Evolutionary conservation across 345 rosid genomes (phyloP).

Genomic region (Arabidopsis arenosa): DNA sequence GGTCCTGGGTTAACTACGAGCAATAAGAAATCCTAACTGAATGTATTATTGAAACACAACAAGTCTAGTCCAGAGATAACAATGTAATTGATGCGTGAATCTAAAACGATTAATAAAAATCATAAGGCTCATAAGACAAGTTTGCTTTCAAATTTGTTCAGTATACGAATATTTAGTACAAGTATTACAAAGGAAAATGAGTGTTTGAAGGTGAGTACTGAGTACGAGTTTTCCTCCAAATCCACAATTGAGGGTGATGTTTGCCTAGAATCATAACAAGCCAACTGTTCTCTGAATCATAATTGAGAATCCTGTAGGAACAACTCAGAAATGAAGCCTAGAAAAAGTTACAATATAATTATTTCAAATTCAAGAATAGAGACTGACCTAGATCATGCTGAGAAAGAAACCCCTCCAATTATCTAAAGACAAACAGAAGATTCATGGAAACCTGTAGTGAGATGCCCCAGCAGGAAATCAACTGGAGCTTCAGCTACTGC

Average conservation of each 20-base stretch:
- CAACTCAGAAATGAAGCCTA: constrained; percentile 20
- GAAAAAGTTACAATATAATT: neutral
- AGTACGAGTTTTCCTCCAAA: neutral
- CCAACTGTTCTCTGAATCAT: constrained; percentile 35
- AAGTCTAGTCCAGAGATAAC: constrained; percentile 21
- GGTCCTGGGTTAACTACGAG: constrained; percentile 8
- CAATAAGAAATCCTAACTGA: constrained; percentile 16
- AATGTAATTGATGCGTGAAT: neutral
- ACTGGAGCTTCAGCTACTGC: constrained; percentile 20
- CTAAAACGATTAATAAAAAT: neutral
- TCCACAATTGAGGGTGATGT: constrained; percentile 17
- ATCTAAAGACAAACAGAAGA: constrained; percentile 25
- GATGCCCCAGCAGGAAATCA: constrained; percentile 27
- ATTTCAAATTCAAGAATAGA: constrained; percentile 16
- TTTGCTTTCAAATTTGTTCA: constrained; percentile 20
- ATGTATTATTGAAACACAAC: neutral
- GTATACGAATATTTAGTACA: constrained; percentile 27
- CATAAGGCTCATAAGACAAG: constrained; percentile 16
- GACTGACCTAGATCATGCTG: constrained; percentile 34
- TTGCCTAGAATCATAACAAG: constrained; percentile 23
- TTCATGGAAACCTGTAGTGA: constrained; percentile 26
- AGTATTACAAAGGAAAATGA: constrained; percentile 23
- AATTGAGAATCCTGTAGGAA: neutral
- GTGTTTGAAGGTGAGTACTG: neutral
- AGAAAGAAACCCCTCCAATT: constrained; percentile 19